phyloP scores from a whole-genome alignment of 179 eudicot genomes.

The Camellia oleifera region DNA sequence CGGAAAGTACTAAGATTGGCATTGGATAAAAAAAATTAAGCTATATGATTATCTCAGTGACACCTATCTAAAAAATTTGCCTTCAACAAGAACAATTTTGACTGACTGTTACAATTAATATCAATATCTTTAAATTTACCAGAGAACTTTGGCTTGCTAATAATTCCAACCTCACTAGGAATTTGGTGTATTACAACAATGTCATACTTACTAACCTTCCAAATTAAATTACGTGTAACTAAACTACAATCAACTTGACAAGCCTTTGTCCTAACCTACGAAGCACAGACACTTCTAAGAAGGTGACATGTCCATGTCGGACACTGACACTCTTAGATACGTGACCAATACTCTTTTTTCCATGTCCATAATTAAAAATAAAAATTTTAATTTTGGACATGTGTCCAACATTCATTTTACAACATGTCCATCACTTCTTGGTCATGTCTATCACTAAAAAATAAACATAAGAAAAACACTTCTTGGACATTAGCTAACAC shows the following conservation, averaged over 20 bases:
- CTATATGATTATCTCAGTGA: too few relatives aligned
- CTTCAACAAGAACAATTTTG: not conserved
- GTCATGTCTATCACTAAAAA: too few relatives aligned
- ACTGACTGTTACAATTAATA: not conserved
- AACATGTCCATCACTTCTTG: too few relatives aligned
- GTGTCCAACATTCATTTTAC: too few relatives aligned
- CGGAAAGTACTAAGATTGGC: not conserved
- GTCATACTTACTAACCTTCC: not conserved
- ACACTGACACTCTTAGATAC: too few relatives aligned
- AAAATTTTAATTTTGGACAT: too few relatives aligned
- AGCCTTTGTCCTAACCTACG: not conserved
- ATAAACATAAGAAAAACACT: too few relatives aligned
- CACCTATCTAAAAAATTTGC: not conserved
- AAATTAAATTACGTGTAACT: not conserved
- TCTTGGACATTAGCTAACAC: too few relatives aligned
- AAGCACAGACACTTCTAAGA: too few relatives aligned
- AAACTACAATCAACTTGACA: not conserved
- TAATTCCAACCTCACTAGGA: not conserved
- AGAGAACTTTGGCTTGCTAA: not conserved
- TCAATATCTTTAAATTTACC: not conserved
- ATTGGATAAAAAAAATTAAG: not conserved
- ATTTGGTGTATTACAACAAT: not conserved
- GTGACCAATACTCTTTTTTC: too few relatives aligned
- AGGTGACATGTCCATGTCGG: too few relatives aligned
- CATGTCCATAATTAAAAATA: too few relatives aligned